A percentile compares a stretch with the other conserved stretches of the same genome.
These are phyloP conservation scores for Hura crepitans DNA, from an alignment of 441 rosid species.

Conservation along the genomic window DNA sequence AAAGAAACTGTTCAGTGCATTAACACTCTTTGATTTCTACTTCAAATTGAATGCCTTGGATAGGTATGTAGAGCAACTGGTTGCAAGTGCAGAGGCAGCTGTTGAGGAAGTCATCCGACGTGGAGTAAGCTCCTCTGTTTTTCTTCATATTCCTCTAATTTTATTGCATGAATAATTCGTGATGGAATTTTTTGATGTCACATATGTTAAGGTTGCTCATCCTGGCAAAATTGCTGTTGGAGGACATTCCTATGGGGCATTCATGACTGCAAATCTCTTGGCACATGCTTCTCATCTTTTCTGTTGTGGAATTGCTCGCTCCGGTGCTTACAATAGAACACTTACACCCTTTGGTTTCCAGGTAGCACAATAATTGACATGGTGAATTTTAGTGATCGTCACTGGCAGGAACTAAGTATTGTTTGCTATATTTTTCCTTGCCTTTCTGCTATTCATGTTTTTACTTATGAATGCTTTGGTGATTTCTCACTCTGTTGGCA, in stretches of 20 bases:
- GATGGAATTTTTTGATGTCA: slow-evolving; percentile 20
- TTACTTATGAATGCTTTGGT: not conserved
- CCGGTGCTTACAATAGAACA: slow-evolving; percentile 98
- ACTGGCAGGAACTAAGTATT: not conserved
- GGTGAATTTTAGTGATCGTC: not conserved
- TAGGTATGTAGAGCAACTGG: slow-evolving; percentile 91
- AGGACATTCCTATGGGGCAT: slow-evolving; percentile 98
- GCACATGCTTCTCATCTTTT: slow-evolving; percentile 98
- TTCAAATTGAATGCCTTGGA: slow-evolving; percentile 16
- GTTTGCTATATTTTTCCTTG: not conserved
- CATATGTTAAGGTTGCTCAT: slow-evolving; percentile 65
- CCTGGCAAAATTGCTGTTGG: slow-evolving; percentile 86
- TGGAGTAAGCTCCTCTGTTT: slow-evolving; percentile 51
- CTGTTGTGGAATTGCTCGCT: slow-evolving; percentile 90
- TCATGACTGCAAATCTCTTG: slow-evolving; percentile 93
- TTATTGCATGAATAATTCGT: slow-evolving; percentile 20
- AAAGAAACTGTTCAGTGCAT: not conserved
- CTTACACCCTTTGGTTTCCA: slow-evolving; percentile 98
- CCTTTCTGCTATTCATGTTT: slow-evolving; percentile 5
- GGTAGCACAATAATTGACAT: slow-evolving; percentile 37
- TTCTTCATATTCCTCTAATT: slow-evolving; percentile 6
- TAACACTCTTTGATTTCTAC: not conserved
- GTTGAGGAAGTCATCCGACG: slow-evolving; percentile 89
- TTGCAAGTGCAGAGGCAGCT: slow-evolving; percentile 96
- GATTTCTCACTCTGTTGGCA: slow-evolving; percentile 17